Evolutionary conservation across 2,329 filamentous ascomycete species (phyloP).

Genomic region (Fusarium lateritium): DNA sequence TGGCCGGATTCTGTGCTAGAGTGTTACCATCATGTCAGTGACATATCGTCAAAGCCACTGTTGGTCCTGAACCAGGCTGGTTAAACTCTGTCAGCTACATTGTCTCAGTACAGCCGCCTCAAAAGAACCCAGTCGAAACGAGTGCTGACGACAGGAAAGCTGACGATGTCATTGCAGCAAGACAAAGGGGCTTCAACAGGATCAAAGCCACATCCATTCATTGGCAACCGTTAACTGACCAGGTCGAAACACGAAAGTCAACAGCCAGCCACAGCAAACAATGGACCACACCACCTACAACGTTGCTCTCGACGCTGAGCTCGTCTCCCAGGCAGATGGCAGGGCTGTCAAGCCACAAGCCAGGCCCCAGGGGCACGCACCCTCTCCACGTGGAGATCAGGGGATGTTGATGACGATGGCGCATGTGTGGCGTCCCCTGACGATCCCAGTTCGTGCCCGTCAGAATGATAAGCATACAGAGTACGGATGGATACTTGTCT

Average conservation of each 20-base stretch:
- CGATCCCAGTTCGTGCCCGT: constrained; percentile 40
- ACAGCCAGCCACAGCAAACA: constrained; percentile 32
- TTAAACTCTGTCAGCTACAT: constrained; percentile 25
- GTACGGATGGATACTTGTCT: constrained; percentile 9
- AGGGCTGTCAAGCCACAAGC: constrained; percentile 38
- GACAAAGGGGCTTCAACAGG: constrained; percentile 20
- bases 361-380: constrained; percentile 28
- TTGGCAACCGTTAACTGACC: constrained; percentile 14
- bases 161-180: constrained; percentile 14
- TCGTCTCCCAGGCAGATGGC: constrained; percentile 6
- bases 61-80: constrained; percentile 1
- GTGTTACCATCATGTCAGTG: constrained; percentile 31
- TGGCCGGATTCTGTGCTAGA: constrained; percentile 18
- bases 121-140: neutral
- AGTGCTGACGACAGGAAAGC: constrained; percentile 8
- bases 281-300: constrained; percentile 26
- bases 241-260: constrained; percentile 9
- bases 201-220: constrained; percentile 32
- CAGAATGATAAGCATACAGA: constrained; percentile 31
- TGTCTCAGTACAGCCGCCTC: constrained; percentile 21
- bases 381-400: constrained; percentile 38
- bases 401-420: constrained; percentile 30
- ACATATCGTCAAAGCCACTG: constrained; percentile 19
- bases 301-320: constrained; percentile 1
- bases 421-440: constrained; percentile 41